These are phyloP conservation scores for Rhynchospora pubera DNA, from an alignment of 176 grass and related monocot genomes.

Conservation along the genomic window DNA sequence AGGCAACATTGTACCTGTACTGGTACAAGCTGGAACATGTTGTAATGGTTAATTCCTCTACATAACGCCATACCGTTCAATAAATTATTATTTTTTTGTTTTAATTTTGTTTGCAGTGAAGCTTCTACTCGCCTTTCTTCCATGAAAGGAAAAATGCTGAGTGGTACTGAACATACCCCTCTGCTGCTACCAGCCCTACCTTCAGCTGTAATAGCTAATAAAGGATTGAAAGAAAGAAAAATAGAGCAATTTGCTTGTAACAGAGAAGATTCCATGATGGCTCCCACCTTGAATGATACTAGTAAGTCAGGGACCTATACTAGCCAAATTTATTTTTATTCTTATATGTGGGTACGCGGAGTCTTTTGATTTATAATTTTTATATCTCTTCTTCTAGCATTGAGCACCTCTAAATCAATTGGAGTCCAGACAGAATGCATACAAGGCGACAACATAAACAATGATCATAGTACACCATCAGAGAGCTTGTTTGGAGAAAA, in stretches of 20 bases:
- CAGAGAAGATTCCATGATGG: background rate
- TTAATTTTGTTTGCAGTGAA: constrained; percentile 4
- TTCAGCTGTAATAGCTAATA: background rate
- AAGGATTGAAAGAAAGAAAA: constrained; percentile 6
- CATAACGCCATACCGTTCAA: background rate
- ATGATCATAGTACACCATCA: constrained; percentile 2
- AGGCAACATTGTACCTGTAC: background rate
- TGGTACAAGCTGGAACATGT: background rate
- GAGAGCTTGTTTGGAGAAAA: constrained; percentile 26
- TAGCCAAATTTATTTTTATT: constrained; percentile 8
- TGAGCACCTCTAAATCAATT: background rate
- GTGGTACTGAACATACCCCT: constrained; percentile 1
- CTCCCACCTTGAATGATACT: constrained; percentile 18
- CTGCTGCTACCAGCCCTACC: background rate
- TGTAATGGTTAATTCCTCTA: background rate
- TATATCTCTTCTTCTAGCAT: background rate
- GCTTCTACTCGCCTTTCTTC: background rate
- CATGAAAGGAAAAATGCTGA: background rate
- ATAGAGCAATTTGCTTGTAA: background rate
- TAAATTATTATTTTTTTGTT: background rate
- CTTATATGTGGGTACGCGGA: background rate
- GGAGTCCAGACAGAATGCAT: constrained; percentile 51
- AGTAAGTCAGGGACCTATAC: constrained; percentile 23
- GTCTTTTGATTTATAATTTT: background rate
- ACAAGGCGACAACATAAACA: background rate